These are phyloP conservation scores for Fusarium sp. DNA, from an alignment of 2,329 filamentous ascomycete genomes.

Conservation along the genomic window DNA sequence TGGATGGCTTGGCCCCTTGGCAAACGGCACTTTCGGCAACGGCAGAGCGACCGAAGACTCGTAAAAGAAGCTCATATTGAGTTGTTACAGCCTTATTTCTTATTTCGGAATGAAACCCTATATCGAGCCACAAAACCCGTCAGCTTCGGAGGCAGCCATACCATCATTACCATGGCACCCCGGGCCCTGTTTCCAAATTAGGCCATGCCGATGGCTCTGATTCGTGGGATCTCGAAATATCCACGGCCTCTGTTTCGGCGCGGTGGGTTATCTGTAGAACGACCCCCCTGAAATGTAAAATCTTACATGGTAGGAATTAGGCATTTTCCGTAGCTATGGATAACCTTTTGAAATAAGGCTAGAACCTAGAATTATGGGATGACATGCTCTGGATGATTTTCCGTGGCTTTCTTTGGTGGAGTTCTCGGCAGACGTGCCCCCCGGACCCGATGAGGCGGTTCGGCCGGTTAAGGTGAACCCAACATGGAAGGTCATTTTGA, in stretches of 20 bases:
- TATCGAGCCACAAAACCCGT: slow-evolving; percentile 8
- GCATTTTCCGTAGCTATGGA: neutral
- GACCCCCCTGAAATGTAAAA: slow-evolving; percentile 22
- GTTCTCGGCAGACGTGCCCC: slow-evolving; percentile 4
- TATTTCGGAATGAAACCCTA: slow-evolving; percentile 10
- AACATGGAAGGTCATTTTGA: slow-evolving; percentile 2
- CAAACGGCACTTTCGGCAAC: slow-evolving; percentile 41
- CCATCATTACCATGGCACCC: slow-evolving; percentile 27
- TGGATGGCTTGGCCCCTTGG: slow-evolving; percentile 27
- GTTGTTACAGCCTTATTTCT: slow-evolving; percentile 34
- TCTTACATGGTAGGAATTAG: neutral
- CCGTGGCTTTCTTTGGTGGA: slow-evolving; percentile 6
- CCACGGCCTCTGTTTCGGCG: slow-evolving; percentile 18
- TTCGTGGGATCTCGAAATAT: slow-evolving; percentile 37
- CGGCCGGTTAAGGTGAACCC: slow-evolving; percentile 13
- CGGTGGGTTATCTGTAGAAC: slow-evolving; percentile 23
- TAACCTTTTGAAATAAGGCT: neutral
- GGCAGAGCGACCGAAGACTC: too few relatives aligned
- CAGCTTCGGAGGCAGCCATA: neutral
- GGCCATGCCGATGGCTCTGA: slow-evolving; percentile 21
- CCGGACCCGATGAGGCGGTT: slow-evolving; percentile 26
- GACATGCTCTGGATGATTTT: neutral
- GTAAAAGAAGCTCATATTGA: neutral
- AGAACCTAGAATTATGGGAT: slow-evolving; percentile 11
- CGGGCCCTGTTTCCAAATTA: slow-evolving; percentile 37